Evolutionary conservation across 805 yeast genomes (phyloP), one percentile per base, ranked within the genome.

Genomic region (Komagataella pseudopastoris): DNA sequence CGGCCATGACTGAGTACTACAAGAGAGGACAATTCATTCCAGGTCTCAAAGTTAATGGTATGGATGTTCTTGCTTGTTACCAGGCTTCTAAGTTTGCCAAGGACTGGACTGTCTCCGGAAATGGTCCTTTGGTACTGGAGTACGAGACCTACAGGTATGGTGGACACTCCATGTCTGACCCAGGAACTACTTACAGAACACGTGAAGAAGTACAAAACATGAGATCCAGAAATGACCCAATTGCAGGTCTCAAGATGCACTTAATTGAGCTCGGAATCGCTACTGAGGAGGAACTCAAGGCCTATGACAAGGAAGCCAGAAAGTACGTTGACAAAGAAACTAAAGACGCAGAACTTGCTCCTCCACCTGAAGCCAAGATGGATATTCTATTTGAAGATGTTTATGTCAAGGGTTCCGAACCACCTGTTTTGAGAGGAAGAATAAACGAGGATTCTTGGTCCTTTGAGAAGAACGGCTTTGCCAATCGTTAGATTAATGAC

Each of bases 161-260:
- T 77, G 99, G 99, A 71, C 99, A 93, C 82, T 93, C 99, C 61
- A 93, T 93, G 98, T 91, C 98, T 60, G 99, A 93, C 75, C 99
- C 99, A 65, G 99, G 99, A 80, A 93, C 99, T 71, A 93, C 99
- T 59, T 93, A 93, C 84, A 86, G 99, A 82, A 93, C 99, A 67
- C 90, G 99, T 78, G 99, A 93, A 76, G 99, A 93, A 77, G 93
- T 93, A 61, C 97, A 90, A 76, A 91, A 91, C 77, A 90, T 93
- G 97, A 87, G 99, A 78, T 88, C 98, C 47, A 86, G 88, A 78
- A 89, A 86, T 70, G 99, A 93, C 71, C 97, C 98, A 62, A 88
- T 93, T 70, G 90, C 96, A 52, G 98, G 98, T 60, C 81, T 93
- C 67, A 91, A 90, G 80, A 83, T 82, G 63, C 86, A 81, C 56